Percentiles rank a stretch among this genome's conserved stretches.
Evolutionary conservation across 768 basidiomycete species (phyloP).

Genomic region (Phaeolepiota aurea): DNA sequence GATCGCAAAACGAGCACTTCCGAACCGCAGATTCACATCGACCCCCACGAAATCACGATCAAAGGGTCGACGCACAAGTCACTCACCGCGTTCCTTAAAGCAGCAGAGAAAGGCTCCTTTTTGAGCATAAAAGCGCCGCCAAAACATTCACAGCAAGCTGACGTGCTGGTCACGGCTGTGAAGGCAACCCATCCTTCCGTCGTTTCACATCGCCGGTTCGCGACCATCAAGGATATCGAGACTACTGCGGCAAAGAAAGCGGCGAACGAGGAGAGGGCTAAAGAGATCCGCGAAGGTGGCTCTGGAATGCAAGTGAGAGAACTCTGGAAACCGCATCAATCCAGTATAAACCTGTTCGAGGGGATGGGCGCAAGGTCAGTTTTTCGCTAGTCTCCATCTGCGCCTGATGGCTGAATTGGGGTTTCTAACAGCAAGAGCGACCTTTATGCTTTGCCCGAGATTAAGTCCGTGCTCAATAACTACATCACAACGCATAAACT

Average conservation of each 20-base stretch:
- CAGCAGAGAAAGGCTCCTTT: slow-evolving; percentile 64
- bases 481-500: slow-evolving; percentile 59
- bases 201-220: slow-evolving; percentile 36
- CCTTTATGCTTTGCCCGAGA: slow-evolving; percentile 47
- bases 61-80: slow-evolving; percentile 79
- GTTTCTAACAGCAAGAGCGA: slow-evolving; percentile 31
- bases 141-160: slow-evolving; percentile 38
- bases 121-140: slow-evolving; percentile 61
- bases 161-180: slow-evolving; percentile 47
- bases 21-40: slow-evolving; percentile 22
- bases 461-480: slow-evolving; percentile 47
- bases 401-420: neutral
- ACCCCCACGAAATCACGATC: slow-evolving; percentile 50
- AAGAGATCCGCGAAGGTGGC: slow-evolving; percentile 29
- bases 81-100: slow-evolving; percentile 71
- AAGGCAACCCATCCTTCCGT: slow-evolving; percentile 52
- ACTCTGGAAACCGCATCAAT: slow-evolving; percentile 67
- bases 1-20: slow-evolving; percentile 11
- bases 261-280: slow-evolving; percentile 42
- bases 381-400: neutral
- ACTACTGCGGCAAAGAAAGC: slow-evolving; percentile 53
- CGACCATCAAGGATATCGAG: slow-evolving; percentile 62
- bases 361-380: slow-evolving; percentile 56
- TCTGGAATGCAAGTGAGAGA: slow-evolving; percentile 55
- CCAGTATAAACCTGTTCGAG: slow-evolving; percentile 51